These are phyloP conservation scores for Alternaria triticina DNA, from an alignment of 2,329 filamentous ascomycete species.

Conservation along the genomic window DNA sequence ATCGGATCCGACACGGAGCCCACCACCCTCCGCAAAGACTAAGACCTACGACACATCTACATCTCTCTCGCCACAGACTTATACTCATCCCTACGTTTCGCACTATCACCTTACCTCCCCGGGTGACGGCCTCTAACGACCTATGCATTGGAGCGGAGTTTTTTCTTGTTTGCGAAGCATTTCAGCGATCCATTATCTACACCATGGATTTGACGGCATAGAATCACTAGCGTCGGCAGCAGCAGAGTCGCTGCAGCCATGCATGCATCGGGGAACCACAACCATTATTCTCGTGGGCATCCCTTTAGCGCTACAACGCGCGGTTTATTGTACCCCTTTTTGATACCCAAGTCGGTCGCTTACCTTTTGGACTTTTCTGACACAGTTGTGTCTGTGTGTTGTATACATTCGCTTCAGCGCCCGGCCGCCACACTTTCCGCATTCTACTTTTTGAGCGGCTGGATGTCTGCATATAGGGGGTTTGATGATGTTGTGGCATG, in stretches of 20 bases:
- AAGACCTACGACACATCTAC: constrained; percentile 9
- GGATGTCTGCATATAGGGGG: constrained; percentile 21
- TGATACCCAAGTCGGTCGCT: constrained; percentile 47
- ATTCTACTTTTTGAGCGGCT: constrained; percentile 25
- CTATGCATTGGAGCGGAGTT: constrained; percentile 47
- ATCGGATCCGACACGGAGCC: constrained; percentile 55
- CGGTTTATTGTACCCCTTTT: constrained; percentile 25
- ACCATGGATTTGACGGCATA: constrained; percentile 28
- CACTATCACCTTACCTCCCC: constrained; percentile 21
- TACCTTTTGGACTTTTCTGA: constrained; percentile 16
- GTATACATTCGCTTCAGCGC: constrained; percentile 39
- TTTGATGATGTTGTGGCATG: constrained; percentile 1
- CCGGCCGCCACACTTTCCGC: constrained; percentile 24
- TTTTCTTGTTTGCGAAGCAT: constrained; percentile 45
- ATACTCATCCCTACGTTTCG: constrained; percentile 32
- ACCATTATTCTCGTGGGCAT: constrained; percentile 17
- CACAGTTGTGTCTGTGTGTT: constrained; percentile 16
- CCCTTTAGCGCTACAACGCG: constrained; percentile 18
- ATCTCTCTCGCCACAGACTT: constrained; percentile 16
- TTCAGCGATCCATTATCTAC: constrained; percentile 37
- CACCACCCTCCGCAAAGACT: constrained; percentile 29
- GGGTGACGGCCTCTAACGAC: constrained; percentile 43
- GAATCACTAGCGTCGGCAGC: constrained; percentile 27
- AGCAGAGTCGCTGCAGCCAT: constrained; percentile 11
- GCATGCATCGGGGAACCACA: constrained; percentile 13